Base-by-base conservation (phyloP, 2,329 filamentous ascomycete genomes). In the Cercospora brassicicola region DNA sequence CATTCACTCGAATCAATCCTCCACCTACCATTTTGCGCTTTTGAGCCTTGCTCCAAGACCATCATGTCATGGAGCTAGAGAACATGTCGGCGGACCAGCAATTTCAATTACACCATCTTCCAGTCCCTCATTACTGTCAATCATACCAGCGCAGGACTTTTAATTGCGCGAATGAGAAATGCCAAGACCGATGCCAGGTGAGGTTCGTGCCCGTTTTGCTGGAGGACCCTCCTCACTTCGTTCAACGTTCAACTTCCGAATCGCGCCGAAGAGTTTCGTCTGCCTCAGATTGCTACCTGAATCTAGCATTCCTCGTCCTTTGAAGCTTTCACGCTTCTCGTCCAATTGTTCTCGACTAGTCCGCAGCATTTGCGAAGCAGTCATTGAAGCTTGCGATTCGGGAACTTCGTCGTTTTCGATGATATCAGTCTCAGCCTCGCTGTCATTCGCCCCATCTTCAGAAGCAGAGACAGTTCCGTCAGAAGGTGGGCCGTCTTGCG, bases 341-440 rank as follows among this genome's bases (percentile, higher is more conserved):
- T 76, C 72, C 73, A 76, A 79, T 72, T 80, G 73, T 57, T 82
- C 77, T 61, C 84, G 80, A 73, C 84, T 81, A 42, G 87, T 85
- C 15, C 75, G 62, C 30, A 79, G 67, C 76, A 76, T 76, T 90
- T 89, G 70, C 92, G 90, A 89, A 1, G 93, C 92, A 55, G 89
- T 88, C 71, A 91, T 90, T 74, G 90, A 94, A 8, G 92, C 92
- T 75, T 92, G 91, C 66, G 90, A 93, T 74, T 90, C 90, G 36
- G 84, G 86, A 0, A 93, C 80, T 51, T 90, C 86, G 69, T 89
- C 85, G 56, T 90, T 86, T 1, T 77, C 88, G 0, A 94, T 80
- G 53, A 90, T 88, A 70, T 91, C 87, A 48, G 91, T 89, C 62
- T 83, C 81, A 5, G 80, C 81, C 69, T 84, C 76, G 64, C 76